phyloP scores from a whole-genome alignment of 2,329 filamentous ascomycete genomes.

The Acrodontium crateriforme region DNA sequence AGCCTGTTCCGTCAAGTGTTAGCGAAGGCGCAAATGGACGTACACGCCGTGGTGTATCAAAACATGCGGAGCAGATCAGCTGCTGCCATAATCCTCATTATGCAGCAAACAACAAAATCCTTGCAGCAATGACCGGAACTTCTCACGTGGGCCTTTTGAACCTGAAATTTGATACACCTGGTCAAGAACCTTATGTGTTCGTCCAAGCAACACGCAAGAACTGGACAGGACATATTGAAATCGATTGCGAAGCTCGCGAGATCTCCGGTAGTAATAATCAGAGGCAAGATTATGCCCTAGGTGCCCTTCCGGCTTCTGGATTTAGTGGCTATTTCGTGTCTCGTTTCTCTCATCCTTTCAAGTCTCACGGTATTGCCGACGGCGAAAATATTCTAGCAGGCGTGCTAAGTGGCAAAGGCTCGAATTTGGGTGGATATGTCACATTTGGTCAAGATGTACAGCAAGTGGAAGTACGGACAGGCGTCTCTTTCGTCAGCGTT shows the following conservation, averaged over 20 bases:
- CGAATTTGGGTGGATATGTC: slow-evolving; percentile 29
- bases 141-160: slow-evolving; percentile 30
- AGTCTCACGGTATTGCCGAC: slow-evolving; percentile 23
- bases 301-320: slow-evolving; percentile 27
- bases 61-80: background rate
- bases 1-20: slow-evolving; percentile 24
- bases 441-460: slow-evolving; percentile 20
- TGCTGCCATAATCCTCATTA: background rate
- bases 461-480: slow-evolving; percentile 33
- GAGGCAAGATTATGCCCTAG: slow-evolving; percentile 33
- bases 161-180: slow-evolving; percentile 22
- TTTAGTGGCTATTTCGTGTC: slow-evolving; percentile 36
- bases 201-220: slow-evolving; percentile 33
- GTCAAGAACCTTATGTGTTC: slow-evolving; percentile 25
- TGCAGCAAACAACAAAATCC: slow-evolving; percentile 5
- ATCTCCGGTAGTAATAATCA: slow-evolving; percentile 33
- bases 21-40: slow-evolving; percentile 30
- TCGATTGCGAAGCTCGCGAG: slow-evolving; percentile 25
- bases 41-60: slow-evolving; percentile 14
- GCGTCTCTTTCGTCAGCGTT: slow-evolving; percentile 34
- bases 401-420: slow-evolving; percentile 17
- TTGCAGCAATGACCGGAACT: slow-evolving; percentile 28
- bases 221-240: slow-evolving; percentile 31
- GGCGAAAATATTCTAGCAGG: slow-evolving; percentile 17
- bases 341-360: slow-evolving; percentile 32